Base-by-base conservation (phyloP, 306 rosid genomes). In the Begonia fuchsioides region DNA sequence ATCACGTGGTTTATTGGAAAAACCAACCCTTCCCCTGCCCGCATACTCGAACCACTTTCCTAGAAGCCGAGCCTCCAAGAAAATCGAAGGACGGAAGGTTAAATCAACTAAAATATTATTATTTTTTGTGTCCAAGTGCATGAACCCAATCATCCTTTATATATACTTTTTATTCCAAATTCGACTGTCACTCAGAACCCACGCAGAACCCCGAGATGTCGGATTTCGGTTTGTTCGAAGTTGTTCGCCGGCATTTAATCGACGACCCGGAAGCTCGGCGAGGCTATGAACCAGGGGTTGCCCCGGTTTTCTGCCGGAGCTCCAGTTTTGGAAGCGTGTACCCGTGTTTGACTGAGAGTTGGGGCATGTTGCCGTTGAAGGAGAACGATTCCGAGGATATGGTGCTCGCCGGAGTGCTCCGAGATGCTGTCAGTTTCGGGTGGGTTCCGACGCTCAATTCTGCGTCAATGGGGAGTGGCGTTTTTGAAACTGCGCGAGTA, bases 351-450 rank as follows among this genome's bases (percentile, higher is more conserved):
- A 66, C 77, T 5, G 74, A 87, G 6, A 72, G 62, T 12, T 88
- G 93, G 90, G 95, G 97, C 1, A 84, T 70, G 8, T 70, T 88
- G 69, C 97, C 95, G 0, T 79, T 88, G 1, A 78, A 71, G 43
- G 84, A 68, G 47, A 68, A 88, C 38, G 97, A 88, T 19, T 73
- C 92, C 4, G 82, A 88, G 26, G 97, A 88, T 46, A 88, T 81
- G 97, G 50, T 81, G 1, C 75, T 88, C n/a, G 82, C 74, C 55
- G 74, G 79, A 10, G 84, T 81, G 0, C 84, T 81, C 35, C 64
- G 78, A n/a, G 95, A 84, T 8, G 93, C 93, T 10, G 66, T 81
- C 2, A 69, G 64, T 17, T 58, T 67, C 3, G 95, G 93, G 2
- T 81, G 97, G 95, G 72, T 79, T 49, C 97, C 97, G 9, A 69